Evolutionary conservation across 2,329 filamentous ascomycete genomes (phyloP).

Genomic region (Epicoccum nigrum): DNA sequence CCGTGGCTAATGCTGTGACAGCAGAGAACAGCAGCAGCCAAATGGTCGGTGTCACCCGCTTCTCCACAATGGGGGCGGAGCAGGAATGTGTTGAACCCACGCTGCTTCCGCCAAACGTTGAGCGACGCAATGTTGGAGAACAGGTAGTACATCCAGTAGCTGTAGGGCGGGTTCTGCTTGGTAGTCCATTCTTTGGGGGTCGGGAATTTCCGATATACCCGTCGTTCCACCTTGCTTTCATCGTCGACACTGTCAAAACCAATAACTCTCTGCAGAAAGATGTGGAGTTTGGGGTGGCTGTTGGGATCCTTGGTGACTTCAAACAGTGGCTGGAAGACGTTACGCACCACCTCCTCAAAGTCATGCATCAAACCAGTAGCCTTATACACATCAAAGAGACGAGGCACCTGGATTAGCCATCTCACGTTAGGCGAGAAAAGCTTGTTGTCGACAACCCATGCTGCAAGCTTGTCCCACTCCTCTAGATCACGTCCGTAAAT

Average conservation of each 20-base stretch:
- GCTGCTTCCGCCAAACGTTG: constrained; percentile 87
- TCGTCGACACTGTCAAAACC: constrained; percentile 98
- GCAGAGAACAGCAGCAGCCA: constrained; percentile 88
- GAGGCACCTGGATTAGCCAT: constrained; percentile 94
- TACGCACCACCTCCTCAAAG: constrained; percentile 88
- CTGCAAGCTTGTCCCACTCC: constrained; percentile 97
- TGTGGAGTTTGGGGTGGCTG: constrained; percentile 88
- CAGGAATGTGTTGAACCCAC: constrained; percentile 95
- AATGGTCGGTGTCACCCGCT: constrained; percentile 93
- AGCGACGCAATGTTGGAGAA: constrained; percentile 93
- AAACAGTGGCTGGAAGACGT: constrained; percentile 92
- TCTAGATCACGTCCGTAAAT: constrained; percentile 91
- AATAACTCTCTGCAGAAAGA: constrained; percentile 93
- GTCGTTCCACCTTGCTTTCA: constrained; percentile 93
- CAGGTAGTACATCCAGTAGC: constrained; percentile 98
- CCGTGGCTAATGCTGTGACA: constrained; percentile 98
- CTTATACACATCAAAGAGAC: constrained; percentile 96
- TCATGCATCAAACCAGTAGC: constrained; percentile 82
- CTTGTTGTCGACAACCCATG: constrained; percentile 98
- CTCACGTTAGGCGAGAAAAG: constrained; percentile 96
- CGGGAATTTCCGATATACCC: constrained; percentile 94
- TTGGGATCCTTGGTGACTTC: constrained; percentile 88
- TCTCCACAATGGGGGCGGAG: constrained; percentile 95
- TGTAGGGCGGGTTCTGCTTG: constrained; percentile 96
- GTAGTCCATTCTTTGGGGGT: constrained; percentile 87